Evolutionary conservation across 495 filamentous ascomycete species (phyloP), one percentile per base, ranked within the genome.

Genomic region (Neurospora discreta): DNA sequence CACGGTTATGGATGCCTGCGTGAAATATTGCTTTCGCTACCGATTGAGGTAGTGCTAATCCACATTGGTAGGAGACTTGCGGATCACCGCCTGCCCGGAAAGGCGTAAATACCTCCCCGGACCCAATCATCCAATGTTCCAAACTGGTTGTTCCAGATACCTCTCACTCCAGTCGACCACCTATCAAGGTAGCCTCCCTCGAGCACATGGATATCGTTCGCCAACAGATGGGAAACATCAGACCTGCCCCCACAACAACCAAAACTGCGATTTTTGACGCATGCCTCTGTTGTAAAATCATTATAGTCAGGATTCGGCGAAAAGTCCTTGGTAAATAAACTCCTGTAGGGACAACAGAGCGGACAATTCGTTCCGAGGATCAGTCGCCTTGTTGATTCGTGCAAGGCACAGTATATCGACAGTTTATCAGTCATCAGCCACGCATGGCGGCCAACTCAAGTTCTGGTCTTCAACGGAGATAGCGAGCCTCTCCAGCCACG

Each of bases 361-460:
- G 23, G 68, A 42, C 2, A 42, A 4, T 26, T 68, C 68, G 6
- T 71, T 52, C 16, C 36, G 52, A 18, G 70, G 70, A 39, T 71
- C 70, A 3, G 40, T 36, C n/a, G 41, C n/a, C 43, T 5, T 1
- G 0, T 65, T 60, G 23, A 1, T 68, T 38, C 69, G 52, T 7
- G 26, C 52, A 7, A 60, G 26, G 7, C 26, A 60, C 26, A 60
- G 33, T 13, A 33, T 13, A 33, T 60, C 15, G 26, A 33, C 6
- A 1, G 52, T 33, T 18, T 33, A 0, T 1, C 1, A 2, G 26
- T 0, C 52, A 9, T 18, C 3, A 5, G 1, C 1, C 0, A 9
- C 1, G 26, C 18, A 30, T 60, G 13, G 15, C 3, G 6, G 15
- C 52, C 52, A 33, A 33, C 13, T 40, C 39, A 1, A 16, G 15